Evolutionary conservation across 208 protist genomes (phyloP).

Genomic region (Kentomonas sorsogonicus): DNA sequence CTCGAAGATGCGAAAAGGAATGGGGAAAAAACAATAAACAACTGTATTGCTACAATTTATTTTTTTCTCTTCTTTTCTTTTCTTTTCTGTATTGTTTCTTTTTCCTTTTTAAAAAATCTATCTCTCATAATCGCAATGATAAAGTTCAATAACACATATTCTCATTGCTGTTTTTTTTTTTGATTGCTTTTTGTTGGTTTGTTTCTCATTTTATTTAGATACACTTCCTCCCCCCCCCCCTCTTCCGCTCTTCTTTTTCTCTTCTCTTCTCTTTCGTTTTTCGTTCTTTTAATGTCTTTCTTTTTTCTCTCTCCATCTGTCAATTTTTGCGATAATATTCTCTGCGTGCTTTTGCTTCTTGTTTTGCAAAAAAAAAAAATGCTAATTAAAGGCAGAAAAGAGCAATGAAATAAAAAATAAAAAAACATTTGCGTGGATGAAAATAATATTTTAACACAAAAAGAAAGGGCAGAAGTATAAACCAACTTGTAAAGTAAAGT

Average conservation of each 20-base stretch:
- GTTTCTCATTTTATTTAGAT: background rate
- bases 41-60: background rate
- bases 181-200: conserved; percentile 5
- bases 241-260: conserved; percentile 6
- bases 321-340: background rate
- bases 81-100: conserved; percentile 1
- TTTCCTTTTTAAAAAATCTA: background rate
- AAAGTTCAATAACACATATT: background rate
- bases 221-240: background rate
- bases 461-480: background rate
- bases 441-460: background rate
- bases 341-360: background rate
- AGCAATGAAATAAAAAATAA: conserved; percentile 2
- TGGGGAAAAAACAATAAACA: background rate
- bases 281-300: conserved; percentile 4
- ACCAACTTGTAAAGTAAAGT: background rate
- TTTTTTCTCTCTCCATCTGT: conserved; percentile 5
- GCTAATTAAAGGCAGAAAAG: background rate
- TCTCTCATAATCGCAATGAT: background rate
- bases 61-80: background rate
- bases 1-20: conserved; percentile 5
- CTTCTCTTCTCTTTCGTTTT: background rate
- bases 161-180: conserved; percentile 3
- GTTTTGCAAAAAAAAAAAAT: background rate
- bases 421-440: background rate